A percentile compares a stretch with the other conserved stretches of the same genome.
Conservation (phyloP, 768 basidiomycete species). For the Suillus spraguei region DNA sequence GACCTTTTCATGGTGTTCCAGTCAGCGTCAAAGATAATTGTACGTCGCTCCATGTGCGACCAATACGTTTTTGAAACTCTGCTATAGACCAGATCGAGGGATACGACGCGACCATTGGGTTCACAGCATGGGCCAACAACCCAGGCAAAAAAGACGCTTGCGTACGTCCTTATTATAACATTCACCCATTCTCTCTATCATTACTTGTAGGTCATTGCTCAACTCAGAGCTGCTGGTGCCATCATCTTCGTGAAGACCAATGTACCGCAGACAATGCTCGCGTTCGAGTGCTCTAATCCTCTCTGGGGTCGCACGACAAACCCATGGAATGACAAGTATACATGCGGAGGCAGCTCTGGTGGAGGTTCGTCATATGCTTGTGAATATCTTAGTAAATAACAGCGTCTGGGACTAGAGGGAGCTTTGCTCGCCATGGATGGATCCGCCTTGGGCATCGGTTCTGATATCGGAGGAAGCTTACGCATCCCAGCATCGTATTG, state of each 20-base stretch:
- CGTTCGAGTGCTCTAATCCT: conserved; percentile 78
- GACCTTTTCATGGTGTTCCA: conserved; percentile 81
- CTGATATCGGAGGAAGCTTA: conserved; percentile 82
- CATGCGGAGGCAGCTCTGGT: conserved; percentile 80
- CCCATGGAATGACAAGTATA: conserved; percentile 57
- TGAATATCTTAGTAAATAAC: background rate
- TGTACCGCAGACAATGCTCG: conserved; percentile 86
- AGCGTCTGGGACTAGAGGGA: conserved; percentile 47
- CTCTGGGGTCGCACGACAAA: conserved; percentile 58
- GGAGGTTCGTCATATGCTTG: conserved; percentile 41
- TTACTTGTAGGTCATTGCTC: conserved; percentile 50
- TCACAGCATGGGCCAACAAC: conserved; percentile 68
- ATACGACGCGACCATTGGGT: conserved; percentile 71
- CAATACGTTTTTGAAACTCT: conserved; percentile 6
- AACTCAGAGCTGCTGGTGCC: conserved; percentile 70
- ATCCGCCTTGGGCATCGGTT: conserved; percentile 75
- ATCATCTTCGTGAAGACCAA: conserved; percentile 90
- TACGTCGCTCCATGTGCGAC: conserved; percentile 30
- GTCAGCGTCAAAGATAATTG: conserved; percentile 80
- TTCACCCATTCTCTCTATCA: conserved; percentile 7
- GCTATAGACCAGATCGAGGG: conserved; percentile 60
- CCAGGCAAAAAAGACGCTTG: conserved; percentile 63
- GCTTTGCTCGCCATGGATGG: conserved; percentile 81
- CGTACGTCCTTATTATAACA: conserved; percentile 40
- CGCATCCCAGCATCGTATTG: conserved; percentile 82